Base-by-base conservation (phyloP, 768 basidiomycete genomes). In the Mrakia gelida region DNA sequence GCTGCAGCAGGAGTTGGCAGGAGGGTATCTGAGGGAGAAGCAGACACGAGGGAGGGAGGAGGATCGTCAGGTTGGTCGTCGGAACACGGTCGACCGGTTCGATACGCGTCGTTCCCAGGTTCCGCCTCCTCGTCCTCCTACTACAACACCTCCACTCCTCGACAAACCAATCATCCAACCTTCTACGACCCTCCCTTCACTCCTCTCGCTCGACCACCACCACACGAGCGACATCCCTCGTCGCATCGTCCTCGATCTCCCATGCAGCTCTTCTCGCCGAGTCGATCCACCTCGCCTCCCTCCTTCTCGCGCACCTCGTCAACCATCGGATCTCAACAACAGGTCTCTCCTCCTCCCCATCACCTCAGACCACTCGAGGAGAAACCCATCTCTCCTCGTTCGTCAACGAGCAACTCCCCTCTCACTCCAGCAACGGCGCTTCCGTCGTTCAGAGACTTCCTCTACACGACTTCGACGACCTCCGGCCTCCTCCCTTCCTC, bases 381-480 rank as follows among this genome's bases (percentile, higher is more conserved):
- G 2, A 26, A 28, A 10, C 28, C 59, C 28, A 15, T 59, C 59
- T 4, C 26, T 13, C 59, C 59, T 26, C 59, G 28, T 26, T 26
- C 59, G n/a, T n/a, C 59, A 18, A 10, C 59, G 13, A 59, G 26
- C 28, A 26, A 11, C 26, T 59, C 59, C 11, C 59, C 59, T 5
- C 23, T 59, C 59, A 2, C 59, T 15, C 26, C 59, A 7, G 13
- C 26, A 26, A 28, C 13, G 26, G 59, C 59, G 3, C 59, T 59
- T n/a, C 59, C 59, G n/a, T 59, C 59, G 9, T 59, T 59, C 59
- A 59, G 59, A 28, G 59, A 59, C 59, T 59, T 59, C 59, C 59
- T 59, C 59, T 59, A 26, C 28, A 59, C 59, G 28, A 59, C 59
- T 15, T 59, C 59, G 26, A 59, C 23, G 3, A 59, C 59, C 59